phyloP scores from a whole-genome alignment of 768 basidiomycete genomes.

The Leccinum uliginosum region DNA sequence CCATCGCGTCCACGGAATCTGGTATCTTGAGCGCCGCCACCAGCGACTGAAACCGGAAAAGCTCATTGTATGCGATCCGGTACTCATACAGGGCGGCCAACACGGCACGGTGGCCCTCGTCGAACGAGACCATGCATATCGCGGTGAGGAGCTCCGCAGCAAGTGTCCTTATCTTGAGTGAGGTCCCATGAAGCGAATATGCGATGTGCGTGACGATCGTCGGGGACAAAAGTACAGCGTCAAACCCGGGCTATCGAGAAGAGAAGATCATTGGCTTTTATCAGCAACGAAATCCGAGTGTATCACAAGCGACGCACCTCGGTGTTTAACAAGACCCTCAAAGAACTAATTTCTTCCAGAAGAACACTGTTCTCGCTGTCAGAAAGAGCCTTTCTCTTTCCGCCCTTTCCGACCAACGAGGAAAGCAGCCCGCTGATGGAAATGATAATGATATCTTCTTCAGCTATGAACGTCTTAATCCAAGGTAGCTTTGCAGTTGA shows the following conservation, averaged over 20 bases:
- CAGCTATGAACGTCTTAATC: slow-evolving; percentile 66
- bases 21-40: too few species aligned
- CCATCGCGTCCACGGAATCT: slow-evolving; percentile 36
- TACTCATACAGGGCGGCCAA: slow-evolving; percentile 80
- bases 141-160: slow-evolving; percentile 79
- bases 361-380: slow-evolving; percentile 68
- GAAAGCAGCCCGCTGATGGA: slow-evolving; percentile 57
- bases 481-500: slow-evolving; percentile 77
- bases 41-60: slow-evolving; percentile 76
- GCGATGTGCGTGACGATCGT: too few species aligned
- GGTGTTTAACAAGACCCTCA: slow-evolving; percentile 79
- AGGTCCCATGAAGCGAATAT: too few species aligned
- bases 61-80: slow-evolving; percentile 61
- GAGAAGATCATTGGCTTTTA: too few species aligned
- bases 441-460: slow-evolving; percentile 67
- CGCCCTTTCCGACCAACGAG: slow-evolving; percentile 58
- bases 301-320: too few species aligned
- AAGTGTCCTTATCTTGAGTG: slow-evolving; percentile 59
- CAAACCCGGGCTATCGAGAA: too few species aligned
- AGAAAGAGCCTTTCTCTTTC: slow-evolving; percentile 47
- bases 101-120: slow-evolving; percentile 69
- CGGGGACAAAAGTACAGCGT: too few species aligned
- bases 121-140: slow-evolving; percentile 68
- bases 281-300: too few species aligned
- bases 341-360: slow-evolving; percentile 71